Conservation (phyloP, 2,329 filamentous ascomycete species). For the Harringtonia aguacate region DNA sequence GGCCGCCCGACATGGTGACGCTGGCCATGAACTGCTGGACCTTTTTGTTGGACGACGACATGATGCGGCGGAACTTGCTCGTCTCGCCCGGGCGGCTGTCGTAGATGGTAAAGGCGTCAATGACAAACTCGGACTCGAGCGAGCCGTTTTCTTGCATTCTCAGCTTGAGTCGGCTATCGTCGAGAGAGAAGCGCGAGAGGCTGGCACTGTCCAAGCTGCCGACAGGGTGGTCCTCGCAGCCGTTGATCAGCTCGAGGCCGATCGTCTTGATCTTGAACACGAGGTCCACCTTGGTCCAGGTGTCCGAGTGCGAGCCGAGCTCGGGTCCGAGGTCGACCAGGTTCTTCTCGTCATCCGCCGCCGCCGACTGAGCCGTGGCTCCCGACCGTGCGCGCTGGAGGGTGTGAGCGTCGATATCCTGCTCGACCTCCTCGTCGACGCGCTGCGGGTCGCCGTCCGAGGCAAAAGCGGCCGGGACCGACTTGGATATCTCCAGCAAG, state of each 20-base stretch:
- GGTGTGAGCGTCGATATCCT: constrained; percentile 55
- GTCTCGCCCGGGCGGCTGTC: constrained; percentile 82
- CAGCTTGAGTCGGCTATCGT: constrained; percentile 84
- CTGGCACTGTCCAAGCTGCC: constrained; percentile 68
- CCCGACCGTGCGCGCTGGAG: constrained; percentile 36
- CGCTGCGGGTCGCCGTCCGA: constrained; percentile 51
- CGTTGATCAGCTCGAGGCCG: constrained; percentile 76
- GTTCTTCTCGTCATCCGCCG: constrained; percentile 22
- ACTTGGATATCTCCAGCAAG: constrained; percentile 73
- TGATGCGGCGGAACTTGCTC: constrained; percentile 96
- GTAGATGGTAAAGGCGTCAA: constrained; percentile 88
- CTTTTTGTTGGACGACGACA: constrained; percentile 91
- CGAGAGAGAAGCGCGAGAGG: constrained; percentile 85
- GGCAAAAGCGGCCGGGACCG: constrained; percentile 79
- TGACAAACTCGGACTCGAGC: constrained; percentile 83
- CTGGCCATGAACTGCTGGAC: constrained; percentile 98
- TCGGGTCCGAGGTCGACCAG: constrained; percentile 56
- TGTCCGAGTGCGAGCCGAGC: constrained; percentile 54
- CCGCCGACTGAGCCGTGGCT: constrained; percentile 10
- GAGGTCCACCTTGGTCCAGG: constrained; percentile 89
- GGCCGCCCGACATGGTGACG: constrained; percentile 79
- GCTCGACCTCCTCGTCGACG: constrained; percentile 55
- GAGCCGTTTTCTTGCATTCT: constrained; percentile 88
- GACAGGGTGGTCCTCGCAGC: constrained; percentile 65
- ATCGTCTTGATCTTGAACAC: constrained; percentile 83